Conservation (phyloP, 129 eudicot species). For the Oenanthe sinensis region DNA sequence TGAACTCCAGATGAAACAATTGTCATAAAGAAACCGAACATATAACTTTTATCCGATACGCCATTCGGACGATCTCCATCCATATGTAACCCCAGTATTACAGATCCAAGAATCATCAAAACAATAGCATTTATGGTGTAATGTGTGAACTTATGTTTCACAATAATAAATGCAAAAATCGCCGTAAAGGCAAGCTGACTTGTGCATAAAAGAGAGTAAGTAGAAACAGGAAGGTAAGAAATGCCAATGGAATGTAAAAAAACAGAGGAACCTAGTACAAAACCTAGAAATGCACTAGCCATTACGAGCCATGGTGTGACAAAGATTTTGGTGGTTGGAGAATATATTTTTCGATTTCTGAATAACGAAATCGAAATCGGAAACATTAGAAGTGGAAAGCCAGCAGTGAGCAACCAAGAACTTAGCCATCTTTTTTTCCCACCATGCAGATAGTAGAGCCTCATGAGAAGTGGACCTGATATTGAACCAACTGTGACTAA, state of each 20-base stretch:
- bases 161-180: slow-evolving; percentile 22
- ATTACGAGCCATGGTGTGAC: slow-evolving; percentile 8
- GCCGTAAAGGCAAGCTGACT: slow-evolving; percentile 39
- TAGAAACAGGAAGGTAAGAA: slow-evolving; percentile 15
- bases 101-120: slow-evolving; percentile 27
- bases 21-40: slow-evolving; percentile 28
- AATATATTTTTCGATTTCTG: not conserved
- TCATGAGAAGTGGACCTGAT: slow-evolving; percentile 12
- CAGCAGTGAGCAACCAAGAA: slow-evolving; percentile 16
- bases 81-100: slow-evolving; percentile 26
- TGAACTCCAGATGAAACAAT: slow-evolving; percentile 25
- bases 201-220: slow-evolving; percentile 20
- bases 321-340: not conserved
- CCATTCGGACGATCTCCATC: slow-evolving; percentile 34
- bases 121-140: slow-evolving; percentile 34
- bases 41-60: slow-evolving; percentile 24
- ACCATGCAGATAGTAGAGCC: slow-evolving; percentile 18
- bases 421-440: slow-evolving; percentile 13
- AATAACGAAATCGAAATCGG: not conserved
- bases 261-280: not conserved
- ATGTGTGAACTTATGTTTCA: slow-evolving; percentile 22
- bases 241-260: slow-evolving; percentile 10
- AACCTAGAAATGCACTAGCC: slow-evolving; percentile 5
- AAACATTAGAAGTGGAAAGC: slow-evolving; percentile 12
- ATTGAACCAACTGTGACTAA: slow-evolving; percentile 11